Conservation (phyloP, 2,329 filamentous ascomycete species). For the Rhinocladiella similis region DNA sequence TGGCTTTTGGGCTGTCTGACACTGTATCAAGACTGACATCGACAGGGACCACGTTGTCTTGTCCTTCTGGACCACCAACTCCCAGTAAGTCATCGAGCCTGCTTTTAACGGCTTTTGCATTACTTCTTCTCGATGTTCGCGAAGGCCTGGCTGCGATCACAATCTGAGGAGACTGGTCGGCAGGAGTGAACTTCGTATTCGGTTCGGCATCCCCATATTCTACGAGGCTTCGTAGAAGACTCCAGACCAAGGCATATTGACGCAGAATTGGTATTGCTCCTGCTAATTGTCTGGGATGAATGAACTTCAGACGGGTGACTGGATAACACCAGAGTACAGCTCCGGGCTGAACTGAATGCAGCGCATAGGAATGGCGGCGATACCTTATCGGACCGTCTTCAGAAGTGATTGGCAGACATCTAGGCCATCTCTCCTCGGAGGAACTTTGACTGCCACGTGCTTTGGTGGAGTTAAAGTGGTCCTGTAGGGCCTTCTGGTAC, state of each 20-base stretch:
- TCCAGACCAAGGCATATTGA: slow-evolving; percentile 45
- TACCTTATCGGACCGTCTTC: slow-evolving; percentile 32
- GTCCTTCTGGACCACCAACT: neutral
- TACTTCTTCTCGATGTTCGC: slow-evolving; percentile 35
- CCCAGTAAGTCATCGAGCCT: slow-evolving; percentile 59
- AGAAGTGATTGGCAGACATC: slow-evolving; percentile 36
- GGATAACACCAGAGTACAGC: slow-evolving; percentile 25
- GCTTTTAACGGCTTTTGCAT: slow-evolving; percentile 42
- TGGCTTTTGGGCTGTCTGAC: slow-evolving; percentile 22
- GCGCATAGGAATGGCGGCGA: slow-evolving; percentile 44
- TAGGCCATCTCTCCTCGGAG: slow-evolving; percentile 36
- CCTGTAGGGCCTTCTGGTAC: slow-evolving; percentile 26
- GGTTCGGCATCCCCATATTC: slow-evolving; percentile 23
- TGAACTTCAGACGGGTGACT: slow-evolving; percentile 44
- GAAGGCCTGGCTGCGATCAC: slow-evolving; percentile 19
- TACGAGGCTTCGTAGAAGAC: slow-evolving; percentile 40
- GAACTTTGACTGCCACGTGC: slow-evolving; percentile 28
- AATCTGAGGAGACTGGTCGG: slow-evolving; percentile 22
- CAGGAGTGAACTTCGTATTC: slow-evolving; percentile 13
- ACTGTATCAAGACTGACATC: slow-evolving; percentile 26
- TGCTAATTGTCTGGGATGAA: slow-evolving; percentile 46
- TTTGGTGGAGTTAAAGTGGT: slow-evolving; percentile 1
- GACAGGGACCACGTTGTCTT: slow-evolving; percentile 15
- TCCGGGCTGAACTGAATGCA: slow-evolving; percentile 42
- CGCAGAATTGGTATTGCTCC: slow-evolving; percentile 46